Conservation (phyloP, 1,284 basidiomycete genomes). For the Tylopilus sp. region DNA sequence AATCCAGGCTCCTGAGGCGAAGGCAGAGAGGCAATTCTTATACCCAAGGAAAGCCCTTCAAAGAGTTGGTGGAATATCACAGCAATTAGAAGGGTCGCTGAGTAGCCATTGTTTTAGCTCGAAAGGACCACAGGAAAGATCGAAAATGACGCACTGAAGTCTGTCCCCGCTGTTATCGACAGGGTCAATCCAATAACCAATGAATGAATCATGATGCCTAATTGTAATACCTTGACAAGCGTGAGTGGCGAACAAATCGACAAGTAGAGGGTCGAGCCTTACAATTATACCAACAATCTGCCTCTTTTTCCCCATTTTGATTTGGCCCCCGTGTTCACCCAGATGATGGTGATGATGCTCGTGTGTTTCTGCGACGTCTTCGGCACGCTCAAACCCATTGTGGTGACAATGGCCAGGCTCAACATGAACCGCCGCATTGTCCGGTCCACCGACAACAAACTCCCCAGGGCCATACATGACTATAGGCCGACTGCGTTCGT, state of each 20-base stretch:
- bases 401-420: slow-evolving; percentile 13
- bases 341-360: slow-evolving; percentile 6
- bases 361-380: not conserved
- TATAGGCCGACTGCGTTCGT: slow-evolving; percentile 28
- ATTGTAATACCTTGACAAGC: slow-evolving; percentile 58
- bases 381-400: slow-evolving; percentile 6
- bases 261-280: slow-evolving; percentile 17
- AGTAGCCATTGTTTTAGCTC: not conserved
- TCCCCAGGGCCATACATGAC: slow-evolving; percentile 25
- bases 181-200: slow-evolving; percentile 73
- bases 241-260: not conserved
- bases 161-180: slow-evolving; percentile 59
- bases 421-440: not conserved
- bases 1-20: slow-evolving; percentile 28
- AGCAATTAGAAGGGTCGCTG: slow-evolving; percentile 68
- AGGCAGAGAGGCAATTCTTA: slow-evolving; percentile 67
- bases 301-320: slow-evolving; percentile 47
- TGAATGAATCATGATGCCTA: slow-evolving; percentile 80
- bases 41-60: slow-evolving; percentile 74
- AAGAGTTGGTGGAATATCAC: slow-evolving; percentile 78
- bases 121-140: not conserved
- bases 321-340: slow-evolving; percentile 12
- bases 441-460: not conserved
- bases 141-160: slow-evolving; percentile 54
- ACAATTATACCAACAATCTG: slow-evolving; percentile 66